These are phyloP conservation scores for Erodium moschatum DNA, from an alignment of 441 rosid species.

Conservation along the genomic window DNA sequence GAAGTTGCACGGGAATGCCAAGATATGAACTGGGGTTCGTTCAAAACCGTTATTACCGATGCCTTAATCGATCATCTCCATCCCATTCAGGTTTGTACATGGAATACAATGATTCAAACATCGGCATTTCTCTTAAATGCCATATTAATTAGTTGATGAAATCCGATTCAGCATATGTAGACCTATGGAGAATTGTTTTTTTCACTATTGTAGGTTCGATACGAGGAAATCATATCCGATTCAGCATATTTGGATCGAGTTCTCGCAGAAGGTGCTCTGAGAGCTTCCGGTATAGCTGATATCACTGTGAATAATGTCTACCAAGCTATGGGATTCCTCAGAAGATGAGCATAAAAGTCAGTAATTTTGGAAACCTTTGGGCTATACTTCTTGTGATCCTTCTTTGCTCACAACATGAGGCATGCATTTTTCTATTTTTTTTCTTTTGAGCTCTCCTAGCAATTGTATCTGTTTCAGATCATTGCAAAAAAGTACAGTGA, in stretches of 20 bases:
- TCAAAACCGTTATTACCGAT: conserved; percentile 61
- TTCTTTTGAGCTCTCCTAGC: too few relatives aligned
- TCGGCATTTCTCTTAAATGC: background rate
- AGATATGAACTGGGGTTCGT: conserved; percentile 73
- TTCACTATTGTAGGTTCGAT: conserved; percentile 36
- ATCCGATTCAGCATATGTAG: too few relatives aligned
- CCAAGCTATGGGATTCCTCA: conserved; percentile 82
- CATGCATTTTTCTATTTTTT: too few relatives aligned
- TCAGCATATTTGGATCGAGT: conserved; percentile 52
- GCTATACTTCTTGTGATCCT: too few relatives aligned
- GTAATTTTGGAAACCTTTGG: too few relatives aligned
- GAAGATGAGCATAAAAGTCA: conserved; percentile 24
- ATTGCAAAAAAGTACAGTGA: too few relatives aligned
- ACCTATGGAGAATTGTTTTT: conserved; percentile 18
- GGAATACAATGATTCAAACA: background rate
- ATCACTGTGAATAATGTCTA: conserved; percentile 46
- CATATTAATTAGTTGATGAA: background rate
- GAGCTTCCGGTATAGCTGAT: conserved; percentile 61
- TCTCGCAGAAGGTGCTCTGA: conserved; percentile 53
- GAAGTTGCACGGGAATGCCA: conserved; percentile 69
- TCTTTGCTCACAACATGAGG: too few relatives aligned
- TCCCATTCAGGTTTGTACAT: conserved; percentile 70
- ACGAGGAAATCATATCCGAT: conserved; percentile 55
- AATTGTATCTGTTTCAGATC: too few relatives aligned
- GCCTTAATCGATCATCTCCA: conserved; percentile 71